Evolutionary conservation across 306 rosid genomes (phyloP).

Genomic region (Glycine latifolia): DNA sequence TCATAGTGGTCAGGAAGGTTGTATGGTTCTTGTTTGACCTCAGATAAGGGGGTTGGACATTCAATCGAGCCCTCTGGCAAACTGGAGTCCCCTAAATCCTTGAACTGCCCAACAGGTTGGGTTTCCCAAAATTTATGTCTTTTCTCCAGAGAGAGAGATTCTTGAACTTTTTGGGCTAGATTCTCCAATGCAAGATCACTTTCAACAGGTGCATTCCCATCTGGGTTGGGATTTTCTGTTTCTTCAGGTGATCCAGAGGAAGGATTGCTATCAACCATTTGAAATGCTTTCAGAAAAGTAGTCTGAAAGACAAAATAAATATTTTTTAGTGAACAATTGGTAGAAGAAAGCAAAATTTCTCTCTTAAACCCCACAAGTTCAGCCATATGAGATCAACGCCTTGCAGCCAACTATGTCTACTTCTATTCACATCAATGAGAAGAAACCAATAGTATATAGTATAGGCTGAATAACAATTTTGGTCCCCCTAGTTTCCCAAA

Average conservation of each 20-base stretch:
- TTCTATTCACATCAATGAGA: conserved; percentile 24
- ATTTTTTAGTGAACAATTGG: conserved; percentile 16
- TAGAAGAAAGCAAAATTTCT: conserved; percentile 6
- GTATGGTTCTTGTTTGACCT: conserved; percentile 90
- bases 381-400: neutral
- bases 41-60: conserved; percentile 75
- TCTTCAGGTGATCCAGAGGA: conserved; percentile 68
- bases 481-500: too few species aligned
- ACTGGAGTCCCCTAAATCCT: conserved; percentile 72
- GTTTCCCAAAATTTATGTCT: conserved; percentile 94
- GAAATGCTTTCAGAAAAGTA: conserved; percentile 18
- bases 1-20: conserved; percentile 87
- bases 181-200: conserved; percentile 64
- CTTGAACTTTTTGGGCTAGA: conserved; percentile 69
- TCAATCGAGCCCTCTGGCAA: conserved; percentile 89
- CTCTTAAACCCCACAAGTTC: neutral
- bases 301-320: conserved; percentile 44
- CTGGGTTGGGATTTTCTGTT: conserved; percentile 68
- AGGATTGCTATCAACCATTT: conserved; percentile 72
- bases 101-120: conserved; percentile 96
- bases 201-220: conserved; percentile 69
- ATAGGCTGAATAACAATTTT: neutral
- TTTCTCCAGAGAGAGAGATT: conserved; percentile 73
- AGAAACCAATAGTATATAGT: neutral
- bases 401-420: neutral